phyloP scores from a whole-genome alignment of 1,284 basidiomycete species.

The Sporisorium graminicola region DNA sequence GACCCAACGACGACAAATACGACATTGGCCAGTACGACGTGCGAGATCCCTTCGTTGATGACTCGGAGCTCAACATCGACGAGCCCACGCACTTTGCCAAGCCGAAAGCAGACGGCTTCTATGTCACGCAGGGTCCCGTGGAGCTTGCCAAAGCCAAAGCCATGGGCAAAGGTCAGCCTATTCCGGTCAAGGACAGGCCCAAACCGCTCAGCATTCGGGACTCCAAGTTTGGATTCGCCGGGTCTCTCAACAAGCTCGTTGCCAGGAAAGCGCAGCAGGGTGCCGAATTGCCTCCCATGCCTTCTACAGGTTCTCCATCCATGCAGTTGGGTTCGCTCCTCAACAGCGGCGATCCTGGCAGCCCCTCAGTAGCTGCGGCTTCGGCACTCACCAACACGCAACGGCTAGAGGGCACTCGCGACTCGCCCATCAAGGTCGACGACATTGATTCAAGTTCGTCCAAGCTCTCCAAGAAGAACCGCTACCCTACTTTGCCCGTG shows the following conservation, averaged over 20 bases:
- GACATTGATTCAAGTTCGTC: constrained; percentile 73
- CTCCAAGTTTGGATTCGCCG: constrained; percentile 53
- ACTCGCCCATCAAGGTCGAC: constrained; percentile 74
- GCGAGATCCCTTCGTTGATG: constrained; percentile 94
- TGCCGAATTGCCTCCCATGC: constrained; percentile 30
- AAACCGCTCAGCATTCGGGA: constrained; percentile 48
- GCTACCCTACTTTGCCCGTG: constrained; percentile 71
- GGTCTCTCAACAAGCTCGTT: constrained; percentile 58
- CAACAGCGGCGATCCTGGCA: constrained; percentile 41
- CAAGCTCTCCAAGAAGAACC: constrained; percentile 51
- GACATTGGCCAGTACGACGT: constrained; percentile 79
- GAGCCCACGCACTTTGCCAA: constrained; percentile 91
- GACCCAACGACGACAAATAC: constrained; percentile 52
- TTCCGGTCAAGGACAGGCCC: constrained; percentile 20
- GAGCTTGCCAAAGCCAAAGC: constrained; percentile 60
- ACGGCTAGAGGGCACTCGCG: constrained; percentile 73
- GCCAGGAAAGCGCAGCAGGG: constrained; percentile 53
- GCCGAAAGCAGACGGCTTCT: constrained; percentile 93
- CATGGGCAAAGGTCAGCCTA: constrained; percentile 21
- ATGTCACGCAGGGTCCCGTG: constrained; percentile 74
- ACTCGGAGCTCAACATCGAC: constrained; percentile 90
- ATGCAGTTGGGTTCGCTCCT: constrained; percentile 51
- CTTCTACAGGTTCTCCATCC: constrained; percentile 24
- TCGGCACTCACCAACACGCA: constrained; percentile 46
- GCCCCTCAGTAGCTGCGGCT: constrained; percentile 17